Evolutionary conservation across 2,329 filamentous ascomycete species (phyloP), one percentile per base, ranked within the genome.

Genomic region (Zymoseptoria ardabiliae): DNA sequence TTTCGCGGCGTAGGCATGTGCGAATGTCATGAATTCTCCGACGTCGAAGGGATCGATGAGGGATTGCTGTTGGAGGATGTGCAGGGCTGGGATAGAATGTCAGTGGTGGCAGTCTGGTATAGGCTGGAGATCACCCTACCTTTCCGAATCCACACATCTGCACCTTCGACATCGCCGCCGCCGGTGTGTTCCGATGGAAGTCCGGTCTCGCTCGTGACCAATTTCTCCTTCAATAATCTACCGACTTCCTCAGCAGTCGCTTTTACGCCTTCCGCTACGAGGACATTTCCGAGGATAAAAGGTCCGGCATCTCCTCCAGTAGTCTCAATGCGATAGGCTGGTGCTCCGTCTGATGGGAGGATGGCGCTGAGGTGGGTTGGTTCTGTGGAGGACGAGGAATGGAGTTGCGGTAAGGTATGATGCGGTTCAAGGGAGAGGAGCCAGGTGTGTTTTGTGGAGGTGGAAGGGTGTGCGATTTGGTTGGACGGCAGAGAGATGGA

Each of bases 1-100:
- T 35, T 58, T 58, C 17, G 60, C 60, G 19, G 58, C 58, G 48
- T 60, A 64, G 6, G 57, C 53, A 19, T 59, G 57, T 19, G 57
- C 57, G 48, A 62, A 61, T 1, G 60, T 62, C 60, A 62, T 64
- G 60, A 64, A 64, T 41, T 64, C 58, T 28, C 55, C 59, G 11
- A 64, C 60, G 41, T 62, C 62, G 51, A 64, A 64, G 3, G 7
- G 49, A 13, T 59, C 53, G 7, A 64, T 25, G 4, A 62, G 19
- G 8, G 57, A 30, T 7, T 57, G 41, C 9, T 35, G 35, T 49
- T 64, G 62, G 19, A 64, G 52, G 10, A 60, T 45, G 50, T 62
- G 62, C 4, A 64, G 51, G 23, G 57, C 62, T 60, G 28, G 41
- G n/a, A 28, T 9, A 11, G 30, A 8, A 28, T 28, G 25, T 56